Evolutionary conservation across 345 rosid species (phyloP), one percentile per base, ranked within the genome.

Genomic region (Dipteronia dyeriana): DNA sequence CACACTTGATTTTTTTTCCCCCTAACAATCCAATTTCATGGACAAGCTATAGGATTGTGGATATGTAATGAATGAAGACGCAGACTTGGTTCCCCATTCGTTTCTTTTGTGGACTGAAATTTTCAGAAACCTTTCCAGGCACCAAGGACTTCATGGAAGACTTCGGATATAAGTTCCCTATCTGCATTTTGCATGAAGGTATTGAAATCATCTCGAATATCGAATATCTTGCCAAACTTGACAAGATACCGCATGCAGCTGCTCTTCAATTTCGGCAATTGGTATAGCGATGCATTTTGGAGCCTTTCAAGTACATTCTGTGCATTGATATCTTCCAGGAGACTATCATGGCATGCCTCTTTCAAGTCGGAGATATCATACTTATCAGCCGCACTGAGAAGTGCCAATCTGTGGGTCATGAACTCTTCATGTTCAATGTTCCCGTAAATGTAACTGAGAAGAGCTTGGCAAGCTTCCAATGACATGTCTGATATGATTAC

Each of bases 201-300:
- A 34, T 80, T 90, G 76, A 96, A 88, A 66, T 96, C 98, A n/a
- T 92, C 97, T 9, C 80, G 87, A 49, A 96, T 94, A 75, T 96
- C 99, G 34, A 75, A 92, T 84, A 96, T 91, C 86, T 94, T 94
- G 64, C 97, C 94, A 75, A 96, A 96, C 90, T 87, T 96, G 90
- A 94, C 95, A 29, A 94, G 98, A 86, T 94, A 96, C 80, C 69
- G 78, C 97, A 91, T 66, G 85, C 99, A 93, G 84, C 93, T 80
- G 66, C 78, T 74, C 89, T 92, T 95, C 80, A 95, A 87, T 69
- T 92, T 88, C 19, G 87, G 88, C 80, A 95, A 77, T 54, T 83
- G 89, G 66, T 88, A 95, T 3, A 93, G 82, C 43, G 85, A 80
- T 14, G 98, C 97, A 57, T 76, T 90, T 49, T 92, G 98, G n/a